Evolutionary conservation across 768 basidiomycete genomes (phyloP).

Genomic region (Rhodosporidiobolus odoratus): DNA sequence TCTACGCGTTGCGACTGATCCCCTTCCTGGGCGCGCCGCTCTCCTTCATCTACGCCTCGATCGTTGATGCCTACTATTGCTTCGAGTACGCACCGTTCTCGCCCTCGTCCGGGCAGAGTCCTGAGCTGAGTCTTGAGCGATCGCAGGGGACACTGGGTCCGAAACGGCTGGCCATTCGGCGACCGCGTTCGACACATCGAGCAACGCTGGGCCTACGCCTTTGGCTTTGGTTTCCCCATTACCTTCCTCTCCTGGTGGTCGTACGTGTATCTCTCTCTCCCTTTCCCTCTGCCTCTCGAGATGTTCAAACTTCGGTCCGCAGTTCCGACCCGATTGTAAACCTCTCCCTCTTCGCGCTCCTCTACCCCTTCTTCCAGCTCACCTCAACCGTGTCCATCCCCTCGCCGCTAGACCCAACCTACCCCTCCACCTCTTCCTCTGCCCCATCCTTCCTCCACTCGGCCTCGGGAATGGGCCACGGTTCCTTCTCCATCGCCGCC

Average conservation of each 20-base stretch:
- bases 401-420: slow-evolving; percentile 66
- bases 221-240: slow-evolving; percentile 63
- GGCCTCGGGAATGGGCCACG: slow-evolving; percentile 12
- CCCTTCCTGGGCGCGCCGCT: slow-evolving; percentile 61
- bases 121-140: neutral
- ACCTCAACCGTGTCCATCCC: slow-evolving; percentile 75
- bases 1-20: slow-evolving; percentile 59
- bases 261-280: slow-evolving; percentile 56
- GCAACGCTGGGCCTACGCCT: slow-evolving; percentile 82
- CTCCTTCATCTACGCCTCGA: slow-evolving; percentile 71
- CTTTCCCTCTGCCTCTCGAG: slow-evolving; percentile 59
- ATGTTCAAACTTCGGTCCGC: neutral
- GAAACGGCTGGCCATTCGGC: slow-evolving; percentile 36
- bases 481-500: slow-evolving; percentile 36
- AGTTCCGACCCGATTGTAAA: slow-evolving; percentile 52
- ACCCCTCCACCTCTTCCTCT: slow-evolving; percentile 50
- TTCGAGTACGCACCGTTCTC: slow-evolving; percentile 60
- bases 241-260: slow-evolving; percentile 38
- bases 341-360: slow-evolving; percentile 72
- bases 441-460: slow-evolving; percentile 60
- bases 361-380: slow-evolving; percentile 67
- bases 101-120: neutral
- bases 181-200: slow-evolving; percentile 56
- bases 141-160: slow-evolving; percentile 23
- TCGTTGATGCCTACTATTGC: slow-evolving; percentile 87